phyloP scores from a whole-genome alignment of 2,329 filamentous ascomycete species.

The Zymoseptoria crescenta region DNA sequence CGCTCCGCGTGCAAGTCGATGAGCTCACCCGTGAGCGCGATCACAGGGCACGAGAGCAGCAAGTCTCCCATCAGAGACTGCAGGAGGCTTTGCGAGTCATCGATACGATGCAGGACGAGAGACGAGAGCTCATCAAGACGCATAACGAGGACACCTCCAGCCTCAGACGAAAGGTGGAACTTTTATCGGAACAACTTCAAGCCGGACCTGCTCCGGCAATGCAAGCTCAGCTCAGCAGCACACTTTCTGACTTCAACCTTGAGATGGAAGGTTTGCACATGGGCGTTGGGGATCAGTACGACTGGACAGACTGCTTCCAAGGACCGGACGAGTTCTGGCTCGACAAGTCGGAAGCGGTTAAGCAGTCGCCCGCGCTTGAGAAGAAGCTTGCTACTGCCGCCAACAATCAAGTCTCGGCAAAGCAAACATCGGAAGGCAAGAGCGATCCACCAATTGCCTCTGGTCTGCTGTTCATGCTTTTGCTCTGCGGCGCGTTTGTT shows the following conservation, averaged over 20 bases:
- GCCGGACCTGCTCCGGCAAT: constrained; percentile 38
- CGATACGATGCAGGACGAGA: constrained; percentile 71
- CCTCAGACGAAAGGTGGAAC: constrained; percentile 83
- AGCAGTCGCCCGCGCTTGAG: constrained; percentile 16
- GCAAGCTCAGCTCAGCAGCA: constrained; percentile 47
- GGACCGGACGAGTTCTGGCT: constrained; percentile 47
- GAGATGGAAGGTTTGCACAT: constrained; percentile 81
- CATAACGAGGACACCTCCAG: constrained; percentile 88
- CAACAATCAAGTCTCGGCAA: constrained; percentile 22
- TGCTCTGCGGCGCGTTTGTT: constrained; percentile 93
- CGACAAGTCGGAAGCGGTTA: constrained; percentile 33
- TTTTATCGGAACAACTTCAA: constrained; percentile 64
- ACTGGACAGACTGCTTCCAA: neutral
- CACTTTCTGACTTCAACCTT: constrained; percentile 63
- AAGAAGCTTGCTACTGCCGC: constrained; percentile 19
- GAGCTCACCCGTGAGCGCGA: constrained; percentile 52
- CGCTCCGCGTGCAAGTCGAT: constrained; percentile 69
- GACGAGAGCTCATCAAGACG: constrained; percentile 79
- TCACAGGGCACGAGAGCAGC: constrained; percentile 24
- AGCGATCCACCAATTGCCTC: constrained; percentile 60
- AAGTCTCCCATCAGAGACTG: constrained; percentile 57
- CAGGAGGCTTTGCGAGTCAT: constrained; percentile 68
- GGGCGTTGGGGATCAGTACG: constrained; percentile 47
- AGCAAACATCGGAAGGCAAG: constrained; percentile 32
- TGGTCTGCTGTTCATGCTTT: constrained; percentile 83